phyloP scores from a whole-genome alignment of 495 filamentous ascomycete species.

The Rusavskia elegans region DNA sequence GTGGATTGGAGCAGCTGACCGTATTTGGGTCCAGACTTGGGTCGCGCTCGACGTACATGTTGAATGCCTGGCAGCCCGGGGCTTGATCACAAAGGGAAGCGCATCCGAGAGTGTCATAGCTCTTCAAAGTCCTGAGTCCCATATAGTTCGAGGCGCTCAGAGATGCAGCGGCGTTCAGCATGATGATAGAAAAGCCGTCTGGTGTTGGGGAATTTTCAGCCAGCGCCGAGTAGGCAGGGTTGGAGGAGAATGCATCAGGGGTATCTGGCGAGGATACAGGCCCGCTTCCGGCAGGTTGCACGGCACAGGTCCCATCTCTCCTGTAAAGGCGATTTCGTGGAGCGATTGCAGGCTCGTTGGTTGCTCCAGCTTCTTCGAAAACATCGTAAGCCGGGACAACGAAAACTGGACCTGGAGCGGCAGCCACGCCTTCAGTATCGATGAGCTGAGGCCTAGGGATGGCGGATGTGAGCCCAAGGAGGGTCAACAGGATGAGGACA shows the following conservation, averaged over 20 bases:
- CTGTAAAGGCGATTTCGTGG: too few species aligned
- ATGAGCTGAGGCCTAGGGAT: background rate
- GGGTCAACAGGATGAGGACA: too few species aligned
- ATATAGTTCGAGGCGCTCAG: conserved; percentile 23
- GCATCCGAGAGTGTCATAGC: conserved; percentile 26
- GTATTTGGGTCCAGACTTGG: conserved; percentile 21
- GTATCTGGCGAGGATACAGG: conserved; percentile 1
- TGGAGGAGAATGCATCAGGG: background rate
- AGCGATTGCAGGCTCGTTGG: background rate
- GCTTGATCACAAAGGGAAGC: conserved; percentile 16
- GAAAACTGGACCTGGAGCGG: background rate
- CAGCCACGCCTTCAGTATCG: background rate
- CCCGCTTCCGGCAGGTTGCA: background rate
- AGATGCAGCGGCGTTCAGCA: conserved; percentile 20
- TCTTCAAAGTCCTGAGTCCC: conserved; percentile 20
- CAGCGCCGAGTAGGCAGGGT: background rate
- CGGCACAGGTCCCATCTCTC: background rate
- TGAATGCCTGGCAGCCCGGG: conserved; percentile 24
- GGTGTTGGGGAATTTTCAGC: conserved; percentile 18
- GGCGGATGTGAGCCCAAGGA: too few species aligned
- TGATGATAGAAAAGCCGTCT: conserved; percentile 22
- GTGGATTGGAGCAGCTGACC: conserved; percentile 23
- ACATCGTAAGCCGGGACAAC: background rate
- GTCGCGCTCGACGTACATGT: conserved; percentile 33
- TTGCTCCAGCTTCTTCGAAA: background rate